These are phyloP conservation scores for Suhomyces anneliseae DNA, from an alignment of 1,139 yeast genomes.

Conservation along the genomic window DNA sequence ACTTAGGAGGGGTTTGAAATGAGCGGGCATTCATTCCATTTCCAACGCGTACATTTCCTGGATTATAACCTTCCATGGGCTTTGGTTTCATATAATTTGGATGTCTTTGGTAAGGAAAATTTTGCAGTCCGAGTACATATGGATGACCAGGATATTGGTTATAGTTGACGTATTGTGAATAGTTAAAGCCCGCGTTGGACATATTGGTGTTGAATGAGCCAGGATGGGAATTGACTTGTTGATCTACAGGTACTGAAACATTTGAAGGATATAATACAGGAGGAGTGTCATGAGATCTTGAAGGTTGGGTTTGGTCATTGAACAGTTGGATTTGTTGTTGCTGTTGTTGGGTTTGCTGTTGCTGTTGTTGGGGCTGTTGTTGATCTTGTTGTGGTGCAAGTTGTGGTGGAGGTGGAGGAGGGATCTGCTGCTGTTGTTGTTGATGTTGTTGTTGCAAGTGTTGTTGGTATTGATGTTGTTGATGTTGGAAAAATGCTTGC, in stretches of 20 bases:
- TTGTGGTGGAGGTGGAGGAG: slow-evolving; percentile 4
- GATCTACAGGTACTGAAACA: slow-evolving; percentile 8
- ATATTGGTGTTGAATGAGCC: background rate
- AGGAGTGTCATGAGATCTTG: slow-evolving; percentile 5
- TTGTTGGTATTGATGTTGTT: slow-evolving; percentile 13
- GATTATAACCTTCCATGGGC: background rate
- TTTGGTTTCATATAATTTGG: slow-evolving; percentile 1
- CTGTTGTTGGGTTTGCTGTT: slow-evolving; percentile 7
- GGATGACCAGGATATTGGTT: slow-evolving; percentile 2
- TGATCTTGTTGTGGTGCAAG: slow-evolving; percentile 4
- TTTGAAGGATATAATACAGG: slow-evolving; percentile 8
- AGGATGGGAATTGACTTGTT: slow-evolving; percentile 1
- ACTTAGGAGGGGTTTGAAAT: slow-evolving; percentile 9
- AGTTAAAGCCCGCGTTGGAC: background rate
- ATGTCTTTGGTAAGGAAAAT: slow-evolving; percentile 1
- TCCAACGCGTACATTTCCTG: background rate
- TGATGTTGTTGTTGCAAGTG: slow-evolving; percentile 6
- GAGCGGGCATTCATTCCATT: slow-evolving; percentile 1
- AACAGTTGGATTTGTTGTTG: background rate
- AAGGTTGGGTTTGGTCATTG: background rate
- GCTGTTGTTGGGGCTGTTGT: slow-evolving; percentile 4
- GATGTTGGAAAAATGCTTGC: slow-evolving; percentile 10
- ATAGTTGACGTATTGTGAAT: slow-evolving; percentile 1
- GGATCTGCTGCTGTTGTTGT: slow-evolving; percentile 7
- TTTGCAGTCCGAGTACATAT: slow-evolving; percentile 1